Evolutionary conservation across 2,329 filamentous ascomycete species (phyloP).

Genomic region (Diaporthe sp.): DNA sequence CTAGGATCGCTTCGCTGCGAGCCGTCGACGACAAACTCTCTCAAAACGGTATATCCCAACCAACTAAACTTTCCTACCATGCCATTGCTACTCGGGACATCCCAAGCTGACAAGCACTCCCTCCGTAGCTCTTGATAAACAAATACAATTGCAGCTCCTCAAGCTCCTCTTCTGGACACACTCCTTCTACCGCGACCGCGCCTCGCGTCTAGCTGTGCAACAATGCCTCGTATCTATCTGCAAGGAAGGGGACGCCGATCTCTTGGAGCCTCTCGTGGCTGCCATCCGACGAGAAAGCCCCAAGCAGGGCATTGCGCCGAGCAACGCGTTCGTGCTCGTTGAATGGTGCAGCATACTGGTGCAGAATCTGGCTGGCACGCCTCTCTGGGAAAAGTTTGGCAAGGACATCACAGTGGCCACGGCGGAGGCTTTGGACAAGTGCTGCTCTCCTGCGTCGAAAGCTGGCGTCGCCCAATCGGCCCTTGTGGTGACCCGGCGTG

Average conservation of each 20-base stretch:
- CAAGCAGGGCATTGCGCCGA: conserved; percentile 82
- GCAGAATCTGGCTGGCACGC: conserved; percentile 74
- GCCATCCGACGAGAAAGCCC: conserved; percentile 79
- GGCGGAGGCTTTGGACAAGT: conserved; percentile 83
- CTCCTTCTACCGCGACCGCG: conserved; percentile 86
- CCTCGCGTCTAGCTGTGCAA: conserved; percentile 86
- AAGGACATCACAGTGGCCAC: conserved; percentile 76
- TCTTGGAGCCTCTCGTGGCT: conserved; percentile 74
- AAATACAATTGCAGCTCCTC: conserved; percentile 69
- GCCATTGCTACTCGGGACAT: conserved; percentile 4
- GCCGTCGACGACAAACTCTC: conserved; percentile 69
- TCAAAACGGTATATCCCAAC: conserved; percentile 62
- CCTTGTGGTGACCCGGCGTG: conserved; percentile 82
- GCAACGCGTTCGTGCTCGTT: conserved; percentile 87
- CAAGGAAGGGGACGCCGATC: conserved; percentile 66
- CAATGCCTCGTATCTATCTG: conserved; percentile 79
- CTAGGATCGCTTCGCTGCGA: conserved; percentile 68
- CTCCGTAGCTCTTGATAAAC: conserved; percentile 60
- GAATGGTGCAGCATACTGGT: conserved; percentile 91
- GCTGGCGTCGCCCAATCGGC: conserved; percentile 79
- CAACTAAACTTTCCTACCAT: conserved; percentile 20
- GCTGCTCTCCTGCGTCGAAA: conserved; percentile 75
- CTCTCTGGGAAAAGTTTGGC: conserved; percentile 75
- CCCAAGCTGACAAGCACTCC: conserved; percentile 37
- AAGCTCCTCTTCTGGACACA: conserved; percentile 88